These are phyloP conservation scores for Phylloporus rhodoxanthus DNA, from an alignment of 768 basidiomycete species.

Conservation along the genomic window DNA sequence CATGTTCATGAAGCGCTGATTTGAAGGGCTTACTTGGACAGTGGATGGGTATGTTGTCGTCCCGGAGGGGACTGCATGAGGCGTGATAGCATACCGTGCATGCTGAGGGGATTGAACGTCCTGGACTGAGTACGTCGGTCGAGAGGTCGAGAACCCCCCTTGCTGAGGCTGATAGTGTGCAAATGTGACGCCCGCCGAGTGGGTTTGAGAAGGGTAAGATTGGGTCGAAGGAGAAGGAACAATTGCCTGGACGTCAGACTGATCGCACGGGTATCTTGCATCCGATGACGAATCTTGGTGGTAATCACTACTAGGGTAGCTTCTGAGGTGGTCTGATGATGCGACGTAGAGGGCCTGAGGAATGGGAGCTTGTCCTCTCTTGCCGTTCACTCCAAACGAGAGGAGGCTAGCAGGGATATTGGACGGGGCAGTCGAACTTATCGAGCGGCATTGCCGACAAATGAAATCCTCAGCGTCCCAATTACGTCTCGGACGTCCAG, in stretches of 20 bases:
- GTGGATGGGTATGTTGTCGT: constrained; percentile 22
- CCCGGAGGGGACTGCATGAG: constrained; percentile 13
- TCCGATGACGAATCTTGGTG: constrained; percentile 12
- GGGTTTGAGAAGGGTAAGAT: constrained; percentile 16
- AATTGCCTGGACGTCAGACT: constrained; percentile 14
- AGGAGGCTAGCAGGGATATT: constrained; percentile 3
- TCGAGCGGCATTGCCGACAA: constrained; percentile 52
- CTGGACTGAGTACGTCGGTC: constrained; percentile 25
- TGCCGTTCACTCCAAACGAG: constrained; percentile 5
- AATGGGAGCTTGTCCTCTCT: constrained; percentile 9
- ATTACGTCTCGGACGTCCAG: constrained; percentile 63
- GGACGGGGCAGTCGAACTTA: constrained; percentile 8
- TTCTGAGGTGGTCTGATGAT: constrained; percentile 15
- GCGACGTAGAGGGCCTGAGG: constrained; percentile 10
- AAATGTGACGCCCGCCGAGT: constrained; percentile 28
- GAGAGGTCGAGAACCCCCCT: constrained; percentile 32
- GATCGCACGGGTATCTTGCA: constrained; percentile 23
- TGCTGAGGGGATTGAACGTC: constrained; percentile 17
- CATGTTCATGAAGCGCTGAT: background rate
- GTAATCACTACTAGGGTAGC: constrained; percentile 12
- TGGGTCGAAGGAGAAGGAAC: constrained; percentile 13
- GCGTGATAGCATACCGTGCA: constrained; percentile 13
- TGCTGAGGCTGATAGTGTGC: constrained; percentile 36
- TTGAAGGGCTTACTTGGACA: constrained; percentile 17
- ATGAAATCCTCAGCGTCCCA: constrained; percentile 86